Base-by-base conservation (phyloP, 352 stramenopile species). In the Phytophthora boehmeriae region DNA sequence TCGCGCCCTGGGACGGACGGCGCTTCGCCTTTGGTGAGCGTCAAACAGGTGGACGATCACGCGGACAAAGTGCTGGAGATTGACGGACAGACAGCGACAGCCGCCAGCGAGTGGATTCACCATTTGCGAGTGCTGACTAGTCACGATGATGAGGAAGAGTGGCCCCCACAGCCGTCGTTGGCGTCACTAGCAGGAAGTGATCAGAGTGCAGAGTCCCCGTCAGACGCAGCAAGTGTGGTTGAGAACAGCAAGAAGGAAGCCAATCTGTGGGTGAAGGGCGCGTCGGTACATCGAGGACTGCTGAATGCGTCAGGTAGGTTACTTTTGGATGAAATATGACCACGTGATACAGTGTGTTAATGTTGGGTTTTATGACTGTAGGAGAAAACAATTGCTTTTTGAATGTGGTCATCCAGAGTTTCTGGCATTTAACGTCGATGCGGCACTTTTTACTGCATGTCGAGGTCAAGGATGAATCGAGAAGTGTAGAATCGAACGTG, bases 311-410 rank as follows among this genome's bases (percentile, higher is more conserved):
- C 80, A 6, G 25, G 25, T 30, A 6, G 3, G 25, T 30, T 30
- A 6, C 6, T 3, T 68, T 68, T 80, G 25, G 25, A 3, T 30
- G 25, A 30, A 30, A 30, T 30, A 3, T 30, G 25, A n/a, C 6
- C 25, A 30, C 6, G 25, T 6, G 6, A 30, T 30, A 6, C 3
- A 30, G 6, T 30, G 25, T 30, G 3, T 5, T 42, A 19, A 42
- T 10, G 4, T 42, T 42, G 11, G 35, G 3, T 3, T 42, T 3
- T 68, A 73, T 30, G 25, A 8, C 25, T 30, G 3, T 30, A 30
- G 89, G 89, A 54, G 88, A 97, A 61, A 97, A 97, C 61, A 96
- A 92, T 62, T 97, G 89, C 68, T 97, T 96, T 56, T 70, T 97
- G 62, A 96, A 97, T 54, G 89, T 97, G 4, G 75, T 97, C 28